phyloP scores from a whole-genome alignment of 2,329 filamentous ascomycete genomes.

The Ceratocystis destructans region DNA sequence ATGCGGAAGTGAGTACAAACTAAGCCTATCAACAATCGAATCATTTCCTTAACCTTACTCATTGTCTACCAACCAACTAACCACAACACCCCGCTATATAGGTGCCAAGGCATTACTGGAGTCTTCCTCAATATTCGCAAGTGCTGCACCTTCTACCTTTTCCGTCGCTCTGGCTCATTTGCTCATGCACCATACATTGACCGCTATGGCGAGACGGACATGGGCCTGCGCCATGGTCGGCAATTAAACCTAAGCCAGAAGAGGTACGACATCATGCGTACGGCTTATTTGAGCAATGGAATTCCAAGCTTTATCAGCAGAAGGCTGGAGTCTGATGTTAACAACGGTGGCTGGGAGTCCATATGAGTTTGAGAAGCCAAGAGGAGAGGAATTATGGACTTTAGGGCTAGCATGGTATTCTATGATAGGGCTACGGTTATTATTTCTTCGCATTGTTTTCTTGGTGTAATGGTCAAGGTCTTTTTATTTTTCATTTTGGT shows the following conservation, averaged over 20 bases:
- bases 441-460: neutral
- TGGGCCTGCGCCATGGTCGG: conserved; percentile 73
- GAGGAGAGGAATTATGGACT: neutral
- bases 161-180: conserved; percentile 70
- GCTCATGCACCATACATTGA: conserved; percentile 86
- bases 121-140: conserved; percentile 95
- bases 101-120: conserved; percentile 81
- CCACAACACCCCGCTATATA: conserved; percentile 27
- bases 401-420: neutral
- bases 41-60: neutral
- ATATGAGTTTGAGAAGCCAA: conserved; percentile 27
- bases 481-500: neutral
- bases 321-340: conserved; percentile 86
- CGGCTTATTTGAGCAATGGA: conserved; percentile 73
- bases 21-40: neutral
- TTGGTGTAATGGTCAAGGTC: neutral
- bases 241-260: conserved; percentile 89
- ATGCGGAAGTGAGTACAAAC: conserved; percentile 55
- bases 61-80: conserved; percentile 5
- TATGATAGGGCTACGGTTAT: neutral
- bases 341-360: conserved; percentile 97
- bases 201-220: conserved; percentile 87
- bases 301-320: conserved; percentile 81
- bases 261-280: conserved; percentile 77
- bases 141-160: conserved; percentile 79